Evolutionary conservation across 306 rosid species (phyloP).

Genomic region (Comarum palustre): DNA sequence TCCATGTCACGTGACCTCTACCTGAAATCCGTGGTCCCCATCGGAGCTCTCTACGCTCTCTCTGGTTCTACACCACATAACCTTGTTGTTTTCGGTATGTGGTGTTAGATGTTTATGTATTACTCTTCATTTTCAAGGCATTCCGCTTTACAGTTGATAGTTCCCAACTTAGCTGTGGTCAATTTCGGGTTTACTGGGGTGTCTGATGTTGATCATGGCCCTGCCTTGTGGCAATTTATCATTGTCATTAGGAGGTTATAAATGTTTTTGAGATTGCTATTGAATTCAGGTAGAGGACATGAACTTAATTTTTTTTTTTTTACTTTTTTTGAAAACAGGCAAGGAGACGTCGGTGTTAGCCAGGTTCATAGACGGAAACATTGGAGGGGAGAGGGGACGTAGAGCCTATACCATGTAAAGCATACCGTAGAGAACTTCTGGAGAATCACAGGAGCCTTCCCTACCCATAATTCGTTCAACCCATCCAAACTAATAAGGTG

Average conservation of each 20-base stretch:
- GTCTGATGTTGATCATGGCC: conserved; percentile 3
- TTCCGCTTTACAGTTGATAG: conserved; percentile 5
- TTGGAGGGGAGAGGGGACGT: no score
- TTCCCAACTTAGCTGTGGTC: conserved; percentile 13
- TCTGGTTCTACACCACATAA: no score
- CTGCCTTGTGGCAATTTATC: conserved; percentile 18
- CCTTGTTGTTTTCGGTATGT: conserved; percentile 13
- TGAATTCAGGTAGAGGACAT: conserved; percentile 2
- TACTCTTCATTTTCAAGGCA: background rate
- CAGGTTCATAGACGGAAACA: no score
- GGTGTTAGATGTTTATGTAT: conserved; percentile 18
- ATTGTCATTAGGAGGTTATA: conserved; percentile 8
- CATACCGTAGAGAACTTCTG: no score
- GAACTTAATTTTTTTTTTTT: no score
- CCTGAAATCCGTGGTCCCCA: conserved; percentile 77
- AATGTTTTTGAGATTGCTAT: conserved; percentile 11
- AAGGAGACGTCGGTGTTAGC: no score
- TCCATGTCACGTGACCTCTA: conserved; percentile 85
- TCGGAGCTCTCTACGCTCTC: conserved; percentile 89
- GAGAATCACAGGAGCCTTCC: no score
- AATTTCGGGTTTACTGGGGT: background rate
- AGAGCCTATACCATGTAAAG: no score
- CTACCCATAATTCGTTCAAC: no score
- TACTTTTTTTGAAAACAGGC: no score
- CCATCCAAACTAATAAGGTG: no score